Percentiles rank a stretch among this genome's conserved stretches.
phyloP scores from a whole-genome alignment of 768 basidiomycete genomes.

The Asterophora parasitica region DNA sequence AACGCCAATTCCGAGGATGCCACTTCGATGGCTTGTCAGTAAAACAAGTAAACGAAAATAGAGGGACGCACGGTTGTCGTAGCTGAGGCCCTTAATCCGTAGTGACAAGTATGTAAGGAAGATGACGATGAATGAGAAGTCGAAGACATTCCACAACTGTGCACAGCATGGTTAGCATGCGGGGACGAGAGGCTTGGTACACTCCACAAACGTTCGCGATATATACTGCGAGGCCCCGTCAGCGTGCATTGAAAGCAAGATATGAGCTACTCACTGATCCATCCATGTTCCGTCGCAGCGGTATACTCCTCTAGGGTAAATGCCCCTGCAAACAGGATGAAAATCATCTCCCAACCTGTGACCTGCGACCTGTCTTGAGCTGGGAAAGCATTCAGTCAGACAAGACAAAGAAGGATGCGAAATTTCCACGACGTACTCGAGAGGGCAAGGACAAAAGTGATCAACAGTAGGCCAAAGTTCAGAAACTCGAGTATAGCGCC shows the following conservation, averaged over 20 bases:
- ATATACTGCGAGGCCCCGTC: conserved; percentile 50
- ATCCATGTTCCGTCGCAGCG: conserved; percentile 80
- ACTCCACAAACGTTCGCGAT: conserved; percentile 62
- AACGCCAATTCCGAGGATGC: conserved; percentile 63
- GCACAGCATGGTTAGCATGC: conserved; percentile 2
- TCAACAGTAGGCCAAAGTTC: conserved; percentile 64
- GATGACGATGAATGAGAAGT: conserved; percentile 66
- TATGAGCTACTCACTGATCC: conserved; percentile 56
- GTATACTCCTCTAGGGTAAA: conserved; percentile 88
- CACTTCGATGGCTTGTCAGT: conserved; percentile 23
- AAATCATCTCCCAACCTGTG: conserved; percentile 63
- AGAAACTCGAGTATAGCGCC: conserved; percentile 73
- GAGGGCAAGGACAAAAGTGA: conserved; percentile 71
- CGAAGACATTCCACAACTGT: conserved; percentile 91
- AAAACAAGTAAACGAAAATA: background rate
- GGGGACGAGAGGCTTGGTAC: conserved; percentile 8
- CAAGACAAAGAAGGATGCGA: background rate
- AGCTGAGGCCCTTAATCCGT: conserved; percentile 57
- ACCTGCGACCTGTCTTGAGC: conserved; percentile 50
- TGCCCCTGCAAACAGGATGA: conserved; percentile 71
- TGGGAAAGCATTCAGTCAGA: conserved; percentile 22
- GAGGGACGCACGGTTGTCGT: conserved; percentile 42
- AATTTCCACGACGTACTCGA: conserved; percentile 47
- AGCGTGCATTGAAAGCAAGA: background rate
- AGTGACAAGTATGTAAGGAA: conserved; percentile 65